Evolutionary conservation across 2,329 filamentous ascomycete genomes (phyloP), one percentile per base, ranked within the genome.

Genomic region (Colletotrichum tanaceti): DNA sequence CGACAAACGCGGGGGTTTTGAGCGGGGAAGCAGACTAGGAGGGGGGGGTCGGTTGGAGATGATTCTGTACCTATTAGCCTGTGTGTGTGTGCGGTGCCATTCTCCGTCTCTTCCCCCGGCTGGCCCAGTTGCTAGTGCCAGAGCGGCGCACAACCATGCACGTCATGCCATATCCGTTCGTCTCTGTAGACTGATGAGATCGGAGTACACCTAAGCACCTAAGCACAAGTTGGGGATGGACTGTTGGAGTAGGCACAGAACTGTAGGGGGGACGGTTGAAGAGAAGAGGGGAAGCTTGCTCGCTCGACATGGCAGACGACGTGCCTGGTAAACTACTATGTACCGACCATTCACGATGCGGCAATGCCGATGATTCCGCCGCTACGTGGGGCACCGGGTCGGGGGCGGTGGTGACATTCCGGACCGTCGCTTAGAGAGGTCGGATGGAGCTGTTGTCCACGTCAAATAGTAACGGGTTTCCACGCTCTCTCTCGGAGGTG

Each of bases 341-440:
- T 38, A n/a, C 55, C 54, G 53, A 13, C 70, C 70, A 71, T 54
- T 71, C 54, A 63, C 22, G 50, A 41, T 9, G 38, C 58, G 39
- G 16, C 66, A 71, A 70, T 66, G 43, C 70, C 66, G 66, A 65
- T 63, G 58, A 59, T 63, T 39, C 57, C 62, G 57, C 50, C 44
- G 49, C 44, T 44, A 49, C 46, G 11, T 28, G 28, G 44, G 39
- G 41, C n/a, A 35, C n/a, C 14, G 39, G 41, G 41, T 22, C 55
- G 47, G 41, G 41, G 18, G 32, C 32, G 32, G 55, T 59, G 62
- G 62, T 44, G 24, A 22, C 49, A 66, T 66, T 59, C n/a, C 41
- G 22, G 35, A 55, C 44, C 22, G 46, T 47, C 62, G 54, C 35
- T 35, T 49, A 49, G 32, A 32, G 16, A 35, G 18, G 20, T 28